Evolutionary conservation across 441 rosid species (phyloP).

Genomic region (Croton laevigatus): DNA sequence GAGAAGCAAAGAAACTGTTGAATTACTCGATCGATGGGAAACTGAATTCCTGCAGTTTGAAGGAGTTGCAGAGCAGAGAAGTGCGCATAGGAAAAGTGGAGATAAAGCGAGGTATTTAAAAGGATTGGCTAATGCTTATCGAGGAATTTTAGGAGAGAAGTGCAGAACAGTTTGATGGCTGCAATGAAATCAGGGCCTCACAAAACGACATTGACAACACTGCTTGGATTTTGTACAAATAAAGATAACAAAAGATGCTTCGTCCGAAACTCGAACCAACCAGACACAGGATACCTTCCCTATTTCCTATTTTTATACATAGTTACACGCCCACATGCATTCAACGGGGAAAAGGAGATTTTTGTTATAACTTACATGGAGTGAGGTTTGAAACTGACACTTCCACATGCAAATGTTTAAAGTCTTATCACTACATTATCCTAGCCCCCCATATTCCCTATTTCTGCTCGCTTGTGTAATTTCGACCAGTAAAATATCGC

Average conservation of each 20-base stretch:
- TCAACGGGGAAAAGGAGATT: too few species aligned
- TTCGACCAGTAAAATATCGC: too few species aligned
- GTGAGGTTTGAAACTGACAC: too few species aligned
- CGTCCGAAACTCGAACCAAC: not conserved
- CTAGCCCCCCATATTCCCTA: too few species aligned
- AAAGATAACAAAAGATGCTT: not conserved
- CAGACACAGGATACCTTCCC: too few species aligned
- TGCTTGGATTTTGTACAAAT: not conserved
- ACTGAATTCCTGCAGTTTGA: not conserved
- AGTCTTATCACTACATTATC: too few species aligned
- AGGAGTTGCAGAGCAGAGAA: not conserved
- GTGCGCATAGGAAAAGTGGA: not conserved
- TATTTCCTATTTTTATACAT: too few species aligned
- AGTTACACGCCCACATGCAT: too few species aligned
- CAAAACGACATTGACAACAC: slow-evolving; percentile 5
- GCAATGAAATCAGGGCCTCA: slow-evolving; percentile 2
- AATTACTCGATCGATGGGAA: not conserved
- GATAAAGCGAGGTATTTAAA: not conserved
- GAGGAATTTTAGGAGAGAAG: not conserved
- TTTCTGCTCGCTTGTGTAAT: too few species aligned
- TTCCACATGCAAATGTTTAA: too few species aligned
- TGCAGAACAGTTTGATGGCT: not conserved
- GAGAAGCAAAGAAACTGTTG: not conserved
- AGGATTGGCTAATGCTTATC: not conserved
- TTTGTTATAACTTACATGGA: too few species aligned